These are phyloP conservation scores for Dactylellina drechsleri DNA, from an alignment of 2,329 filamentous ascomycete genomes.

Conservation along the genomic window DNA sequence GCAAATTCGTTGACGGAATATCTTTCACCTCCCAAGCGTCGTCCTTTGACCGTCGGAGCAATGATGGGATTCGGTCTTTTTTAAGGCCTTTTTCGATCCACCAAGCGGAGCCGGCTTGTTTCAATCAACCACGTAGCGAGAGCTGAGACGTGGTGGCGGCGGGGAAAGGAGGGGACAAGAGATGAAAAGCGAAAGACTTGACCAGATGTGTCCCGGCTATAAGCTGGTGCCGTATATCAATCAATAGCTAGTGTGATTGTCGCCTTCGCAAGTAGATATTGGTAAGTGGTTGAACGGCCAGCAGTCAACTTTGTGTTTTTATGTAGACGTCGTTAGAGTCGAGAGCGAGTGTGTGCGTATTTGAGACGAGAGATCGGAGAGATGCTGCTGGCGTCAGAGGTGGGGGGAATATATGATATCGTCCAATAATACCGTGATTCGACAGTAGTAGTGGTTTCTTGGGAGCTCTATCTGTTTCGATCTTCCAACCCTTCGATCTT, in stretches of 20 bases:
- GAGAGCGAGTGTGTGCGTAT: not conserved
- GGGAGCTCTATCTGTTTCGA: not conserved
- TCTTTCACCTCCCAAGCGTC: conserved; percentile 29
- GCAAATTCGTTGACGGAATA: conserved; percentile 14
- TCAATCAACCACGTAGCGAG: conserved; percentile 11
- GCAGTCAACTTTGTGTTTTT: conserved; percentile 28
- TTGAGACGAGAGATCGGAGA: conserved; percentile 1
- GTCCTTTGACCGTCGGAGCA: conserved; percentile 47
- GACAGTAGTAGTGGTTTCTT: not conserved
- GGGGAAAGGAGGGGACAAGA: not conserved
- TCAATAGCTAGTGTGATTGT: conserved; percentile 20
- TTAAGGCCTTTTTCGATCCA: conserved; percentile 24
- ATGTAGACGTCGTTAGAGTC: not conserved
- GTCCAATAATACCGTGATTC: not conserved
- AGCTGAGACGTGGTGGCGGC: conserved; percentile 37
- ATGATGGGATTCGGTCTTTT: no score
- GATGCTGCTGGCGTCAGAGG: not conserved
- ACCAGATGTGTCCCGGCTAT: conserved; percentile 6
- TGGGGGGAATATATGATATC: conserved; percentile 4
- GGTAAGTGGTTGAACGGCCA: conserved; percentile 37
- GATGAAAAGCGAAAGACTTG: not conserved
- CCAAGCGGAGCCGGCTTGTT: conserved; percentile 15
- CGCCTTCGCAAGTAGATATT: conserved; percentile 26
- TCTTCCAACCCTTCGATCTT: not conserved
- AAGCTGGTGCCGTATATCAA: not conserved